Evolutionary conservation across 2,329 filamentous ascomycete species (phyloP), one percentile per base, ranked within the genome.

Genomic region (Ceratocystis destructans): DNA sequence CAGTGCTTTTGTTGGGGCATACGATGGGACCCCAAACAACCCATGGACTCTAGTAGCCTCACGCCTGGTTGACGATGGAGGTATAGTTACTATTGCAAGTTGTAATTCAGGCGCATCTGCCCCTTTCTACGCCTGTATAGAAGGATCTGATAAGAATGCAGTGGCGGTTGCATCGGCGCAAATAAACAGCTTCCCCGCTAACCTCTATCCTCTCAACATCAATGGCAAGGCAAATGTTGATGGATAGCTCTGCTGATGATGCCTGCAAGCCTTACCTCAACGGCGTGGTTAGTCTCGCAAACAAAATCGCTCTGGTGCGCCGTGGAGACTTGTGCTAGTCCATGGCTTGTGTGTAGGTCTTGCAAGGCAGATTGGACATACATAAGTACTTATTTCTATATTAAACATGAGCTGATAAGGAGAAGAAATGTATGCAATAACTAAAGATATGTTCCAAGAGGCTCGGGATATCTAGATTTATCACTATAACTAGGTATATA

Each of bases 31-130:
- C 69, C 70, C 70, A 17, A 72, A 76, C 41, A 77, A 77, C 45
- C 75, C 76, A 6, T 78, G 75, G 77, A 76, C 77, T 1, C 69
- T 76, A 1, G 71, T 79, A 2, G 74, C 76, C 6, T 76, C 73
- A 22, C 73, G 76, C 5, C 72, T 79, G 46, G 77, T 77, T 17
- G 71, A 75, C 4, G 73, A 76, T 31, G 80, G 80, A 6, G 74
- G 82, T 0, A 76, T 81, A 5, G 76, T 82, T 17, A 77, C 77
- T 6, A 76, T 82, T 25, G 77, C 80, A 1, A 79, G 77, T 4
- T 80, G 81, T 6, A 83, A 83, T 65, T 75, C 77, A 12, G 81
- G 81, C 25, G 73, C 73, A 12, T 71, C 73, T 12, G 81, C 81
- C 0, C 75, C 80, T 0, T 82, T 82, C 71, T 79, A 76, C 66